phyloP scores from a whole-genome alignment of 306 rosid species.

The Prosopis cineraria region DNA sequence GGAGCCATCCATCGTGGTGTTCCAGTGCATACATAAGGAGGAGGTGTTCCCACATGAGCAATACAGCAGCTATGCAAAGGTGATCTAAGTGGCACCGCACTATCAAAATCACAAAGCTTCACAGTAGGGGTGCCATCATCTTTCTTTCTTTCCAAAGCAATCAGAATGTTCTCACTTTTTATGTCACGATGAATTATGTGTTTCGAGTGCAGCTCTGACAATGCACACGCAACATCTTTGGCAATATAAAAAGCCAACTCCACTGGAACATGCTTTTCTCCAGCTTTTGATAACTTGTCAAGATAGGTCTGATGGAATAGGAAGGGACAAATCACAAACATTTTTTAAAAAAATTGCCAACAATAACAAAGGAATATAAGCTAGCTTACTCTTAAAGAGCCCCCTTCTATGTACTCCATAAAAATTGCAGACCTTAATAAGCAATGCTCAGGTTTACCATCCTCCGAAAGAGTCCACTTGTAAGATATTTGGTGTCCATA shows the following conservation, averaged over 20 bases:
- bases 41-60: conserved; percentile 81
- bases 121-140: conserved; percentile 75
- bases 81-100: conserved; percentile 90
- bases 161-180: conserved; percentile 87
- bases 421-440: conserved; percentile 75
- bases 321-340: conserved; percentile 10
- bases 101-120: conserved; percentile 98
- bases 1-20: conserved; percentile 99
- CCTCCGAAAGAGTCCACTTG: conserved; percentile 72
- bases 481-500: conserved; percentile 89
- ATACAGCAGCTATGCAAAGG: conserved; percentile 81
- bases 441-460: conserved; percentile 63
- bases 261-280: conserved; percentile 68
- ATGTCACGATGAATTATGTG: conserved; percentile 95
- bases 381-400: conserved; percentile 78
- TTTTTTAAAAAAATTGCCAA: not conserved
- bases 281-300: conserved; percentile 67
- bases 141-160: conserved; percentile 72
- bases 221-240: conserved; percentile 81
- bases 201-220: conserved; percentile 81
- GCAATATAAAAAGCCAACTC: conserved; percentile 72
- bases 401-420: conserved; percentile 83
- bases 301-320: conserved; percentile 60
- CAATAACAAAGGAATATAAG: conserved; percentile 7
- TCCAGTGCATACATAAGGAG: conserved; percentile 84